Percentiles rank a stretch among this genome's conserved stretches.
These are phyloP conservation scores for Pseudogymnoascus sp. DNA, from an alignment of 2,329 filamentous ascomycete genomes.

Conservation along the genomic window DNA sequence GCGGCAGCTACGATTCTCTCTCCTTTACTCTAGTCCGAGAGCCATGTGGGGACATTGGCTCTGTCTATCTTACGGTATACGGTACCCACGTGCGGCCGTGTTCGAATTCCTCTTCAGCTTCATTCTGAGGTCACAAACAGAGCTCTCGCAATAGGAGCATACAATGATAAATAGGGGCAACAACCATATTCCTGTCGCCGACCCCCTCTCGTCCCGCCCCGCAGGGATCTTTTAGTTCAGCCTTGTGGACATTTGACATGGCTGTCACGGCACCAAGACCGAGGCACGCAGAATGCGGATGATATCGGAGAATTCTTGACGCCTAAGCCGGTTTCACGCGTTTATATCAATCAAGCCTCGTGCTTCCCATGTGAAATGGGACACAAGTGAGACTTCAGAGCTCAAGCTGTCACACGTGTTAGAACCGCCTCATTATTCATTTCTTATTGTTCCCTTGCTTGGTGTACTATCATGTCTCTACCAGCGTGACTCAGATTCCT, in stretches of 20 bases:
- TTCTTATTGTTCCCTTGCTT: background rate
- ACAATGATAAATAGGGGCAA: background rate
- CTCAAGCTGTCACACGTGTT: background rate
- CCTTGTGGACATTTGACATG: slow-evolving; percentile 2
- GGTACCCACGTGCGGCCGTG: background rate
- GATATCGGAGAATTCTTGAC: slow-evolving; percentile 5
- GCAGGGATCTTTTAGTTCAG: background rate
- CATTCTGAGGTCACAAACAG: background rate
- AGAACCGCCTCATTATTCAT: background rate
- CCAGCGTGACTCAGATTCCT: background rate
- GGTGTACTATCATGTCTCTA: background rate
- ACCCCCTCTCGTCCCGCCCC: background rate
- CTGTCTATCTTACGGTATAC: background rate
- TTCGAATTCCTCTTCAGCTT: background rate
- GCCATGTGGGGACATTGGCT: background rate
- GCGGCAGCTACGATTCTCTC: background rate
- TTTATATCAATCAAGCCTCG: background rate
- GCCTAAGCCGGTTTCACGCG: background rate
- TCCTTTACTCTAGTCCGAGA: background rate
- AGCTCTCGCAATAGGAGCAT: background rate
- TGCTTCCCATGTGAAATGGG: background rate
- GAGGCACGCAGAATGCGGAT: background rate
- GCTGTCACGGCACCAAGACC: background rate
- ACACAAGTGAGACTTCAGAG: background rate
- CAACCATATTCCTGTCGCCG: background rate